Conservation (phyloP, 2,329 filamentous ascomycete genomes). For the Phaeoacremonium minimum region DNA sequence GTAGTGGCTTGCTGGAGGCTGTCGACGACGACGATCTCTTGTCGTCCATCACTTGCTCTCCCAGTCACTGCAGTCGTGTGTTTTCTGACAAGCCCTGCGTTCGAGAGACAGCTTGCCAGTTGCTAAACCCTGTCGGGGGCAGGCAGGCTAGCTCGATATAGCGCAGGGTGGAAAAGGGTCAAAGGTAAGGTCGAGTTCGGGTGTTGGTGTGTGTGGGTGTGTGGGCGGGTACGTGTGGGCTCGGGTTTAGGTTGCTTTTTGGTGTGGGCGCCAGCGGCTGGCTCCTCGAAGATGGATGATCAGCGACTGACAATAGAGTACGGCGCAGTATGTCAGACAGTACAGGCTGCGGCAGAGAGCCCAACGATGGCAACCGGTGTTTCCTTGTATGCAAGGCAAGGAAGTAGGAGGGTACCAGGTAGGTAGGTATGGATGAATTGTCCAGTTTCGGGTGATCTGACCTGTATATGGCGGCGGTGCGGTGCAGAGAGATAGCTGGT, state of each 20-base stretch:
- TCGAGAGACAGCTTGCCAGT: neutral
- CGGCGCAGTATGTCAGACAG: neutral
- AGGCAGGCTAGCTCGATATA: neutral
- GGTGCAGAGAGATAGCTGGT: too few species aligned
- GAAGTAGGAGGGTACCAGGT: too few species aligned
- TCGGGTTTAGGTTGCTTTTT: too few species aligned
- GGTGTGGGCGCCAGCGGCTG: neutral
- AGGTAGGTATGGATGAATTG: too few species aligned
- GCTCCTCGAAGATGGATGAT: neutral
- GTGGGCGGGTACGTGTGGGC: too few species aligned
- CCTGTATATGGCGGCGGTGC: too few species aligned
- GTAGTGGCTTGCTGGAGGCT: slow-evolving; percentile 8
- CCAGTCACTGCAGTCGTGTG: neutral
- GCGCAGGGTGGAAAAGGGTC: neutral
- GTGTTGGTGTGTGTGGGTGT: too few species aligned
- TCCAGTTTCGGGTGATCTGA: too few species aligned
- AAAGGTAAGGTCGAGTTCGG: neutral
- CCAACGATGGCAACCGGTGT: too few species aligned
- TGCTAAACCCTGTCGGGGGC: neutral
- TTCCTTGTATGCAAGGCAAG: too few species aligned
- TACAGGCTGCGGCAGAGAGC: too few species aligned
- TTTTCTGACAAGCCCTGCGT: neutral
- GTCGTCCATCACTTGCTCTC: slow-evolving; percentile 17
- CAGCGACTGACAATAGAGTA: neutral
- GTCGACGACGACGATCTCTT: slow-evolving; percentile 17